A percentile compares a stretch with the other conserved stretches of the same genome.
Conservation (phyloP, 208 protist species). For the Leishmania turanica region DNA sequence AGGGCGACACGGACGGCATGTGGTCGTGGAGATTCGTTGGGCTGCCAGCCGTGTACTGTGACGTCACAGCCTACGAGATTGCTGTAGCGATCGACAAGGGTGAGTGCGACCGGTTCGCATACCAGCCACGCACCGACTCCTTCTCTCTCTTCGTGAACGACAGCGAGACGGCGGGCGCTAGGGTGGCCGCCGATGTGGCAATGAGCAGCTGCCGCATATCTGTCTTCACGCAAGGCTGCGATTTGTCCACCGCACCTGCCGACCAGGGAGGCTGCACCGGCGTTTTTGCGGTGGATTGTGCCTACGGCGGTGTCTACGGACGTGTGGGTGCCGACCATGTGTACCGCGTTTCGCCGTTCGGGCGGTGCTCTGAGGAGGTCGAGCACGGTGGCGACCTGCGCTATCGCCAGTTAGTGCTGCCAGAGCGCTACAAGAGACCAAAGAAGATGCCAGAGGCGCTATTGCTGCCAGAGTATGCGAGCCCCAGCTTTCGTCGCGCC, state of each 20-base stretch:
- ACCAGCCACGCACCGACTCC: slow-evolving; percentile 7
- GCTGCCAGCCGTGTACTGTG: slow-evolving; percentile 25
- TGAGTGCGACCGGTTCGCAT: slow-evolving; percentile 8
- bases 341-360: slow-evolving; percentile 79
- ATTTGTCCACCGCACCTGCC: not conserved
- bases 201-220: slow-evolving; percentile 1
- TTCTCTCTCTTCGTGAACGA: slow-evolving; percentile 26
- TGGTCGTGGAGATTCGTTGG: slow-evolving; percentile 32
- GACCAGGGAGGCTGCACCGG: slow-evolving; percentile 7
- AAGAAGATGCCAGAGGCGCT: slow-evolving; percentile 34
- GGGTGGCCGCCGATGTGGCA: slow-evolving; percentile 3
- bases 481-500: slow-evolving; percentile 14
- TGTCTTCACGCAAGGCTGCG: slow-evolving; percentile 6
- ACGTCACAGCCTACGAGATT: not conserved
- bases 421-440: slow-evolving; percentile 26
- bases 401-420: slow-evolving; percentile 29
- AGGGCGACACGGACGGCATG: not conserved
- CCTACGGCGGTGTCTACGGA: slow-evolving; percentile 66
- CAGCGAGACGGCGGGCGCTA: slow-evolving; percentile 28
- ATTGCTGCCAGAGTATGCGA: slow-evolving; percentile 25
- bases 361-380: slow-evolving; percentile 50
- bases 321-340: slow-evolving; percentile 15
- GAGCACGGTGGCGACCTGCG: slow-evolving; percentile 24
- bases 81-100: slow-evolving; percentile 10
- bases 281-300: slow-evolving; percentile 65